A percentile compares a stretch with the other conserved stretches of the same genome.
phyloP scores from a whole-genome alignment of 2,329 filamentous ascomycete species.

The Colletotrichum sojae region DNA sequence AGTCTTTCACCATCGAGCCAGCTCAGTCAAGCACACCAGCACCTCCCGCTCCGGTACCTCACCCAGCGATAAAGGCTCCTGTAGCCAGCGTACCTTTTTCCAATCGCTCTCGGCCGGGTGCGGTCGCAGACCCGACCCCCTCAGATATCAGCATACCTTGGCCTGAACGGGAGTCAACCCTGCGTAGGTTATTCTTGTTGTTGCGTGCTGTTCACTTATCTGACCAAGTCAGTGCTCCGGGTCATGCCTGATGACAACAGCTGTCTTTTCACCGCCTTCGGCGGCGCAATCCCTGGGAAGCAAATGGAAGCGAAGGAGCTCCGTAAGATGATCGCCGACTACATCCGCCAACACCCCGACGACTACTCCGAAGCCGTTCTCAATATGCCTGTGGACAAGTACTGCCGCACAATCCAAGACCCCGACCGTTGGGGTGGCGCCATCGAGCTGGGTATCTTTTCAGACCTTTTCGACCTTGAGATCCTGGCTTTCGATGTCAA shows the following conservation, averaged over 20 bases:
- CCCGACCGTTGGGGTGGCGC: slow-evolving; percentile 91
- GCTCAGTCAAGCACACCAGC: slow-evolving; percentile 24
- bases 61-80: slow-evolving; percentile 24
- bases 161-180: slow-evolving; percentile 64
- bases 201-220: slow-evolving; percentile 50
- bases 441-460: slow-evolving; percentile 89
- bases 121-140: slow-evolving; percentile 21
- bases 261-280: slow-evolving; percentile 92
- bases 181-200: slow-evolving; percentile 56
- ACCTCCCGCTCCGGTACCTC: slow-evolving; percentile 35
- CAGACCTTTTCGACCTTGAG: slow-evolving; percentile 87
- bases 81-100: slow-evolving; percentile 14
- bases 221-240: slow-evolving; percentile 76
- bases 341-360: slow-evolving; percentile 80
- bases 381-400: slow-evolving; percentile 79
- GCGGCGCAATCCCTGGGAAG: slow-evolving; percentile 77
- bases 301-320: slow-evolving; percentile 68
- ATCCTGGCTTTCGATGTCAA: slow-evolving; percentile 86
- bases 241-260: slow-evolving; percentile 98
- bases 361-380: slow-evolving; percentile 84
- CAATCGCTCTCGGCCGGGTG: slow-evolving; percentile 10
- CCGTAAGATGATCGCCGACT: slow-evolving; percentile 82
- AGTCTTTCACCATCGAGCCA: slow-evolving; percentile 66
- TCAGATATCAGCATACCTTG: slow-evolving; percentile 58
- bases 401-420: slow-evolving; percentile 85